These are phyloP conservation scores for Aspergillus novofumigatus DNA, from an alignment of 2,329 filamentous ascomycete species.

Conservation along the genomic window DNA sequence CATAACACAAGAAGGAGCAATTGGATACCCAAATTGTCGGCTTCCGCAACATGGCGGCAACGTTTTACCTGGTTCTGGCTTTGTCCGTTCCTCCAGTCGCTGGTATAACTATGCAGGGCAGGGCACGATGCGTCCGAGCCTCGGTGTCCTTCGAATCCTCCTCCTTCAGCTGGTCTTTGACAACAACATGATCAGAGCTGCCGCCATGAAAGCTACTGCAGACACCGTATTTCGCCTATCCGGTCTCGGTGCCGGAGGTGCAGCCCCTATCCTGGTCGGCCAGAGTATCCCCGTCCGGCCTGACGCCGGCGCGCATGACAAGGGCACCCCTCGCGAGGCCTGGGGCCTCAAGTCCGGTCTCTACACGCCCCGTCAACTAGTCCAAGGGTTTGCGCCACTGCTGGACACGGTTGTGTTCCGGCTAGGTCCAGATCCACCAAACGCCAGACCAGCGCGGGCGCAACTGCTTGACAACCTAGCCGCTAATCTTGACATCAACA, in stretches of 20 bases:
- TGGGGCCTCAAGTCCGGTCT: constrained; percentile 15
- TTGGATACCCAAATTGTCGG: background rate
- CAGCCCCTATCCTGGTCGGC: constrained; percentile 1
- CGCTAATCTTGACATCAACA: constrained; percentile 15
- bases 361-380: constrained; percentile 18
- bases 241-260: background rate
- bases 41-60: background rate
- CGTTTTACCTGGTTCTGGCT: background rate
- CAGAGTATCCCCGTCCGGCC: background rate
- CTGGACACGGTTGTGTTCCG: constrained; percentile 15
- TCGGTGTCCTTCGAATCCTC: background rate
- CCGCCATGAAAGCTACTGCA: constrained; percentile 1
- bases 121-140: background rate
- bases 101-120: constrained; percentile 2
- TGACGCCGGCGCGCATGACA: background rate
- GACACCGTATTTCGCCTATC: background rate
- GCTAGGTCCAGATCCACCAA: constrained; percentile 8
- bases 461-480: constrained; percentile 7
- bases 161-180: background rate
- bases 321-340: constrained; percentile 3
- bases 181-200: constrained; percentile 1
- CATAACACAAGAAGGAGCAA: background rate
- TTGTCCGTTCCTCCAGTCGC: background rate
- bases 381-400: constrained; percentile 17
- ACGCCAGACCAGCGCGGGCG: constrained; percentile 3